Conservation (phyloP, 1,284 basidiomycete species). For the Fistulina hepatica region DNA sequence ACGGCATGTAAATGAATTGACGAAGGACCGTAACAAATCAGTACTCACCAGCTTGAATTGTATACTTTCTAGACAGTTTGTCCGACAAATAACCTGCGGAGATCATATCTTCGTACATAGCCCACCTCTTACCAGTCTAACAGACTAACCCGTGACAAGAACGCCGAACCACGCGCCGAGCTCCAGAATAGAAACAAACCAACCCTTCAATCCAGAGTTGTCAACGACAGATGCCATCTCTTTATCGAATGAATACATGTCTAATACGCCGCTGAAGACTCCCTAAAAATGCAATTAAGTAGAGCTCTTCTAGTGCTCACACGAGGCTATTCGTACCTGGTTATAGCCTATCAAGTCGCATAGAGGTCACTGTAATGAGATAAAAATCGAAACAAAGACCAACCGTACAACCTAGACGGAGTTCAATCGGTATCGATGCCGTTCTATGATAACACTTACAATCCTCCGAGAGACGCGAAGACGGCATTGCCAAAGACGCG, state of each 20-base stretch:
- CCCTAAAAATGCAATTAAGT: conserved; percentile 29
- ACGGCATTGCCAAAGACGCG: conserved; percentile 52
- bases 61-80: conserved; percentile 59
- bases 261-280: conserved; percentile 62
- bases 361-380: conserved; percentile 1
- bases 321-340: conserved; percentile 31
- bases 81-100: conserved; percentile 53
- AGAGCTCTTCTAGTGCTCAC: conserved; percentile 1
- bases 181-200: conserved; percentile 61
- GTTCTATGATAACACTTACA: conserved; percentile 32
- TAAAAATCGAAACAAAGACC: conserved; percentile 5
- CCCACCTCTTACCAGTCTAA: background rate
- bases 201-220: conserved; percentile 46
- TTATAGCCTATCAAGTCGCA: conserved; percentile 41
- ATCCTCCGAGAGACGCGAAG: conserved; percentile 61
- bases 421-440: background rate
- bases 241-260: conserved; percentile 43
- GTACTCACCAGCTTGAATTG: conserved; percentile 49
- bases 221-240: conserved; percentile 46
- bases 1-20: conserved; percentile 6
- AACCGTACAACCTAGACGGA: conserved; percentile 40
- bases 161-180: conserved; percentile 66
- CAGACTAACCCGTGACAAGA: conserved; percentile 36
- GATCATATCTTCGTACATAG: background rate
- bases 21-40: background rate